Percentiles rank a stretch among this genome's conserved stretches.
Evolutionary conservation across 192 early-diverging fungal species (phyloP).

Genomic region (Podila clonocystis): DNA sequence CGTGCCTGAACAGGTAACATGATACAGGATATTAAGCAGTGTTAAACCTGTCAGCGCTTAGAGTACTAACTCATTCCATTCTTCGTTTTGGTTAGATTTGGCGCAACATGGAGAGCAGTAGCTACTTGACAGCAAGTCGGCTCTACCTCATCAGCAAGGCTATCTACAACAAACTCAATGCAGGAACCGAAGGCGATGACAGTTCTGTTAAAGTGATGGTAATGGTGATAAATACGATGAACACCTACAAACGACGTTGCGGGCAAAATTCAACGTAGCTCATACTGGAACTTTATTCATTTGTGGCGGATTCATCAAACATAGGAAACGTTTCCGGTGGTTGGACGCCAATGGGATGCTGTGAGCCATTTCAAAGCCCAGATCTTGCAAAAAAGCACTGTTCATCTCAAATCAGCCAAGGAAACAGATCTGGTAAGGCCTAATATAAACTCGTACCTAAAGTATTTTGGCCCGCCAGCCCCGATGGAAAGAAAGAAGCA

Average conservation of each 20-base stretch:
- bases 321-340: constrained; percentile 80
- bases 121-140: constrained; percentile 75
- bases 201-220: constrained; percentile 37
- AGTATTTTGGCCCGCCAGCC: neutral
- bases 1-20: constrained; percentile 84
- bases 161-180: constrained; percentile 75
- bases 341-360: constrained; percentile 87
- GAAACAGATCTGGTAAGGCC: constrained; percentile 59
- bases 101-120: constrained; percentile 76
- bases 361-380: constrained; percentile 78
- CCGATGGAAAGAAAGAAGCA: neutral
- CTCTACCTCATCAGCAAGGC: constrained; percentile 75
- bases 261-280: no score
- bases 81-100: constrained; percentile 69
- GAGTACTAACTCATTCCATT: neutral
- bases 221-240: no score
- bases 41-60: neutral
- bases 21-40: neutral
- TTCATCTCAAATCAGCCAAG: constrained; percentile 54
- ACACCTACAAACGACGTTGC: neutral
- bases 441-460: no score
- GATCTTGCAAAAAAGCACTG: constrained; percentile 74
- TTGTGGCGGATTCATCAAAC: neutral
- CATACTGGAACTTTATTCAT: no score
- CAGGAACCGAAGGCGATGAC: constrained; percentile 48